Evolutionary conservation across 75 land plant species (phyloP), one percentile per base, ranked within the genome.

Genomic region (Gnetum montanum): DNA sequence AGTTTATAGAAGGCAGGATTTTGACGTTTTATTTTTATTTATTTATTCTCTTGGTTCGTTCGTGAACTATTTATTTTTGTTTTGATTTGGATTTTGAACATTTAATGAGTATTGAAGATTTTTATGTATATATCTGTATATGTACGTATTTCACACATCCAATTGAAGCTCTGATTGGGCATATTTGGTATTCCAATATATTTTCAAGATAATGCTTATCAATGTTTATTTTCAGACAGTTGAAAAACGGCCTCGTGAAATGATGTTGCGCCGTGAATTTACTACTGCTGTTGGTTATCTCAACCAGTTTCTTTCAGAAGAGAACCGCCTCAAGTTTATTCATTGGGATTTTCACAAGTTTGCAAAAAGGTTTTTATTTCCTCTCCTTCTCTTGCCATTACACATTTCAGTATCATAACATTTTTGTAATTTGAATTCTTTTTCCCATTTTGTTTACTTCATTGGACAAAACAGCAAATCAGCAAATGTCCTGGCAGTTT

Each of bases 281-380:
- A 75, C 87, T 10, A 80, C 62, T 81, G 98, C 98, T 23, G 98
- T 94, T 43, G 98, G 88, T 13, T 89, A 89, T 70, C 63, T 94
- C 31, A 94, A 94, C 71, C 82, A 81, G 46, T 73, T 86, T 37
- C 78, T 89, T 23, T 68, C 87, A 12, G 88, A 90, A 67, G 98
- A 86, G 65, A 78, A 64, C 13, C 84, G 85, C 34, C 54, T 94
- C 43, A 77, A 86, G 57, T 94, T 94, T 65, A 94, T 94, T 26
- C 98, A 94, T 56, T 94, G 96, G 96, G 98, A 94, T 70, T 94
- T 94, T 41, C 91, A 94, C 56, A 94, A 94, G 53, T 94, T 94
- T 74, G 98, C 98, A 6, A 94, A 94, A 71, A 94, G 96, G 98
- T 90, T 15, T 50, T 34, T 34, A 22, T 26, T 56, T 38, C 6